Evolutionary conservation across 176 grass and related monocot genomes (phyloP).

Genomic region (Oryza glumipatula): DNA sequence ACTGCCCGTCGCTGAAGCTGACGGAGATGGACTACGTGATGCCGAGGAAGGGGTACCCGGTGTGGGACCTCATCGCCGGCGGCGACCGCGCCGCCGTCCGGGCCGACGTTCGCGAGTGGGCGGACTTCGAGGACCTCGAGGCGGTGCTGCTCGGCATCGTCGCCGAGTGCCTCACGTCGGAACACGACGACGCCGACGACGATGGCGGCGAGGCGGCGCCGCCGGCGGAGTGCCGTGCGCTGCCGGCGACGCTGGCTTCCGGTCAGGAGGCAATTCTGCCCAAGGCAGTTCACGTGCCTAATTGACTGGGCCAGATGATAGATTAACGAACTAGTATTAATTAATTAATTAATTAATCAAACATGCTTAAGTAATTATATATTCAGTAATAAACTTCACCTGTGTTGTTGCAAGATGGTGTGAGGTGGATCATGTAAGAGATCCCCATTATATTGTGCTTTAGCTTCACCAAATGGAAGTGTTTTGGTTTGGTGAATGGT

Average conservation of each 20-base stretch:
- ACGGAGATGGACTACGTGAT: slow-evolving; percentile 61
- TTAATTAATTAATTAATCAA: too few relatives aligned
- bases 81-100: slow-evolving; percentile 38
- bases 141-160: slow-evolving; percentile 64
- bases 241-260: slow-evolving; percentile 12
- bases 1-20: slow-evolving; percentile 74
- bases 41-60: slow-evolving; percentile 71
- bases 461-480: background rate
- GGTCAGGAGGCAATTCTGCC: slow-evolving; percentile 44
- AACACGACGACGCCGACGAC: background rate
- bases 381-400: background rate
- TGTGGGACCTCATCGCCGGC: slow-evolving; percentile 70
- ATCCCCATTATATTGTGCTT: background rate
- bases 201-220: background rate
- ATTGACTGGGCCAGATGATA: background rate
- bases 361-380: background rate
- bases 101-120: slow-evolving; percentile 59
- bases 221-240: slow-evolving; percentile 34
- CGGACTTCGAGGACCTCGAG: slow-evolving; percentile 53
- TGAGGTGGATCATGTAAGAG: background rate
- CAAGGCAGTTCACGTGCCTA: slow-evolving; percentile 46
- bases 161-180: background rate
- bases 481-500: background rate
- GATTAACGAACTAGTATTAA: background rate
- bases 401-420: background rate